Percentiles rank a stretch among this genome's conserved stretches.
phyloP scores from a whole-genome alignment of 2,329 filamentous ascomycete genomes.

The Nannizziopsis barbatae region DNA sequence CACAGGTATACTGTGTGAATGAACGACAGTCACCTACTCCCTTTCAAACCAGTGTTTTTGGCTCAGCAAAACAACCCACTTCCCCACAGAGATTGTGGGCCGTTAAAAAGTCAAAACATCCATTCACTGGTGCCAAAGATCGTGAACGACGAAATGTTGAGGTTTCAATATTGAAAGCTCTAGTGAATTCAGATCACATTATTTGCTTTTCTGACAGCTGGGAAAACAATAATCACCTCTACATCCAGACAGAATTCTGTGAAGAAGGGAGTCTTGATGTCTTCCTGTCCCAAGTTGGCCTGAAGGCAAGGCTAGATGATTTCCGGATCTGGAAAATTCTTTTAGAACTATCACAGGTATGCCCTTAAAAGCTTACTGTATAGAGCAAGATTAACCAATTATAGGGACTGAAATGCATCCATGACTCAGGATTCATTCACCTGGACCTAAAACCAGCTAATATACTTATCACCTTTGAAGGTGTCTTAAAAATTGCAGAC shows the following conservation, averaged over 20 bases:
- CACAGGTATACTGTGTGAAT: constrained; percentile 58
- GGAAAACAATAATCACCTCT: constrained; percentile 75
- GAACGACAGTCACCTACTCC: constrained; percentile 11
- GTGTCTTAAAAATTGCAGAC: constrained; percentile 55
- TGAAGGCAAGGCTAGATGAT: constrained; percentile 80
- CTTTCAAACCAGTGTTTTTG: constrained; percentile 42
- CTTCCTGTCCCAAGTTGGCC: constrained; percentile 72
- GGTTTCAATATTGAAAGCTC: constrained; percentile 63
- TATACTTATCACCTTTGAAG: constrained; percentile 55
- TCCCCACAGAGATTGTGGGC: constrained; percentile 59
- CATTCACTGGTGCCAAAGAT: constrained; percentile 66
- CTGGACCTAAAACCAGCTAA: constrained; percentile 57
- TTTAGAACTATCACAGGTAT: constrained; percentile 69
- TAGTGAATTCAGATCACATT: constrained; percentile 73
- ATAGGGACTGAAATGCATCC: constrained; percentile 80
- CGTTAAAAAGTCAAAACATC: constrained; percentile 82
- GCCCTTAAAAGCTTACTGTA: too few relatives aligned
- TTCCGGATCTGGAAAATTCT: constrained; percentile 98
- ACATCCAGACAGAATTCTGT: constrained; percentile 96
- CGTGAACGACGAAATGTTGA: constrained; percentile 76
- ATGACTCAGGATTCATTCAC: constrained; percentile 70
- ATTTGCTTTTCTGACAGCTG: constrained; percentile 75
- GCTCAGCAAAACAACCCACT: constrained; percentile 32
- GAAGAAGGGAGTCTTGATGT: constrained; percentile 83
- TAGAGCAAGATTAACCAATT: not conserved